Conservation (phyloP, 2,329 filamentous ascomycete genomes). For the Lachnum nothofagi region DNA sequence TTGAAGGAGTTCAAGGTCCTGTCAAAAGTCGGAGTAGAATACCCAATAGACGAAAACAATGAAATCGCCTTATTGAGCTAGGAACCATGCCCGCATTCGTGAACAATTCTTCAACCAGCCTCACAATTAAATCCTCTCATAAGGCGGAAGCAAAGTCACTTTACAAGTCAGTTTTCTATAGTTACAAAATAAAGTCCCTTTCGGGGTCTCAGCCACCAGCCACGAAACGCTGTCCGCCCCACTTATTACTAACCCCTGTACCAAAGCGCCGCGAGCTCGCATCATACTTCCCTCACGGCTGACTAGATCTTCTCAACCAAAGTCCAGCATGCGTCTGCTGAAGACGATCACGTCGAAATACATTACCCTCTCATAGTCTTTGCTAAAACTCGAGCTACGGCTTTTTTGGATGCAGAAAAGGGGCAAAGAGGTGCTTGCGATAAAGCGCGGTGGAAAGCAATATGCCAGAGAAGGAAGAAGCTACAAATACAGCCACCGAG, state of each 20-base stretch:
- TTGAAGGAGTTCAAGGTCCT: constrained; percentile 6
- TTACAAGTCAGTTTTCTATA: no score
- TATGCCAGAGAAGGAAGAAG: constrained; percentile 29
- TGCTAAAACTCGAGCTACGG: not conserved
- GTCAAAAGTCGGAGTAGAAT: constrained; percentile 13
- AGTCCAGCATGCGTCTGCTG: constrained; percentile 17
- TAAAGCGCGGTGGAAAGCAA: constrained; percentile 17
- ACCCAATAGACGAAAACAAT: constrained; percentile 11
- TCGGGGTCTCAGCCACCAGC: not conserved
- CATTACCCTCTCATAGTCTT: not conserved
- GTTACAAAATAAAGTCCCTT: not conserved
- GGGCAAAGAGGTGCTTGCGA: not conserved
- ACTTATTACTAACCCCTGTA: not conserved
- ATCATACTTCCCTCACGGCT: not conserved
- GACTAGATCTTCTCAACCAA: constrained; percentile 4
- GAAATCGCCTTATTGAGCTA: not conserved
- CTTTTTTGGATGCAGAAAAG: not conserved
- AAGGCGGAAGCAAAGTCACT: no score
- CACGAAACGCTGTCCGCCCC: not conserved
- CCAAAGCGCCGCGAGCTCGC: not conserved
- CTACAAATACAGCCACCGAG: constrained; percentile 14
- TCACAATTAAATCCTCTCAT: not conserved
- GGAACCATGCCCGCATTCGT: no score
- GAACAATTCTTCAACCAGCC: not conserved
- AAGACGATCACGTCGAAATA: constrained; percentile 7